These are phyloP conservation scores for Pythium insidiosum DNA, from an alignment of 352 stramenopile species.

Conservation along the genomic window DNA sequence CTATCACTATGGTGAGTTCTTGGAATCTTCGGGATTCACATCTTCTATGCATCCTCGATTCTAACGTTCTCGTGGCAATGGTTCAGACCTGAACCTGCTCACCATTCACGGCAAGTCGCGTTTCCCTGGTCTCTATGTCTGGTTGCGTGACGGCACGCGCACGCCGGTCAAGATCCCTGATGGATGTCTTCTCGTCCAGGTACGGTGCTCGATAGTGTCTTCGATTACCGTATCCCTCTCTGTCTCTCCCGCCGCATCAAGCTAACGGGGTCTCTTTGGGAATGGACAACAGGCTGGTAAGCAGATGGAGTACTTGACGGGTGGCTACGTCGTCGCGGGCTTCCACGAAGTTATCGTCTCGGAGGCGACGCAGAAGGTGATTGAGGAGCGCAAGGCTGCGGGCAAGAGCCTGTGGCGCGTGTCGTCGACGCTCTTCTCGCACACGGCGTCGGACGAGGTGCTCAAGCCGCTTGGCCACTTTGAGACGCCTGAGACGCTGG, in stretches of 20 bases:
- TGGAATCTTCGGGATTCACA: too few species aligned
- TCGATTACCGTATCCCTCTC: too few species aligned
- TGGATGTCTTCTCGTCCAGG: constrained; percentile 70
- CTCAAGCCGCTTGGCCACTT: constrained; percentile 79
- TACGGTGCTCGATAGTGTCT: too few species aligned
- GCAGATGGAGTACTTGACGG: constrained; percentile 90
- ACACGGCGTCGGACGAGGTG: constrained; percentile 86
- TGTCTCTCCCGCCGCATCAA: too few species aligned
- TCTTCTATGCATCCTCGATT: too few species aligned
- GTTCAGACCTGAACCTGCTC: constrained; percentile 83
- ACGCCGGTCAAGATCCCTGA: constrained; percentile 85
- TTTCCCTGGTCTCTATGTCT: constrained; percentile 89
- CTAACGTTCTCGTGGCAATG: background rate
- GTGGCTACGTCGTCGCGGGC: constrained; percentile 85
- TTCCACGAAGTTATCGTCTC: constrained; percentile 91
- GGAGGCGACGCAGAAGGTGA: constrained; percentile 63
- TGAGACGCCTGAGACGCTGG: constrained; percentile 43
- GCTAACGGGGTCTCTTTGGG: too few species aligned
- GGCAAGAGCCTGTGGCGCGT: constrained; percentile 87
- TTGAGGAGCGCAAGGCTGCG: constrained; percentile 53
- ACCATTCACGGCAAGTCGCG: constrained; percentile 91
- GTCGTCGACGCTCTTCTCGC: constrained; percentile 88
- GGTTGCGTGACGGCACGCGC: constrained; percentile 82
- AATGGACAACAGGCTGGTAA: constrained; percentile 85
- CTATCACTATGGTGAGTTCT: constrained; percentile 94